Percentiles rank a stretch among this genome's conserved stretches.
These are phyloP conservation scores for Debaryomyces singareniensis DNA, from an alignment of 1,139 yeast genomes.

Conservation along the genomic window DNA sequence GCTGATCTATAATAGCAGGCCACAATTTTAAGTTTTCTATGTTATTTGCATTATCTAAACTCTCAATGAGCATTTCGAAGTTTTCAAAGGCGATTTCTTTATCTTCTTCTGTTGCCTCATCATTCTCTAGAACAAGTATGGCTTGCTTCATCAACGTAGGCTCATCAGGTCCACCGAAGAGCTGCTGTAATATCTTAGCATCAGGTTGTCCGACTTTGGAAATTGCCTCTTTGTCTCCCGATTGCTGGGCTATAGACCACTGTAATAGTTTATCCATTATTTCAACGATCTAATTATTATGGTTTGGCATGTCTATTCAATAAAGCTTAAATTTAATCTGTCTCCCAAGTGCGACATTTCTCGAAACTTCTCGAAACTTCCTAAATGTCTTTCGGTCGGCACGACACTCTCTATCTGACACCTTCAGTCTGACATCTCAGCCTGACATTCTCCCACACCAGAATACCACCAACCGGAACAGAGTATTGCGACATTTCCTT, in stretches of 20 bases:
- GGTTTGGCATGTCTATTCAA: too few species aligned
- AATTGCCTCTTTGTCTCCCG: constrained; percentile 61
- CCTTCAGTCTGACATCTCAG: too few species aligned
- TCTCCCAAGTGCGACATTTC: constrained; percentile 1
- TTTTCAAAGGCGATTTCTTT: constrained; percentile 80
- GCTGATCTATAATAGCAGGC: constrained; percentile 55
- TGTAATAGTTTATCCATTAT: constrained; percentile 81
- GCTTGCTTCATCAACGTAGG: constrained; percentile 79
- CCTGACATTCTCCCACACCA: too few species aligned
- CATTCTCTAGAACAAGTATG: constrained; percentile 53
- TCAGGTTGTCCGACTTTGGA: constrained; percentile 64
- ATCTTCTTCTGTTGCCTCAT: constrained; percentile 57
- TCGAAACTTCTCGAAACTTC: neutral
- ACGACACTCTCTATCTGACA: too few species aligned
- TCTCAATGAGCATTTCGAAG: constrained; percentile 90
- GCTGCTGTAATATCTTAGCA: constrained; percentile 66
- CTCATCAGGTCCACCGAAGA: constrained; percentile 82
- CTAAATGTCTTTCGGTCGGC: too few species aligned
- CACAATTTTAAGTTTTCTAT: constrained; percentile 79
- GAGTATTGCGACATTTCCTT: too few species aligned
- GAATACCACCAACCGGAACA: too few species aligned
- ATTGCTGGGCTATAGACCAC: constrained; percentile 83
- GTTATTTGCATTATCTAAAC: constrained; percentile 90
- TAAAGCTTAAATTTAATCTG: too few species aligned
- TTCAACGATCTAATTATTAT: too few species aligned